These are phyloP conservation scores for Botryosphaeria dothidea DNA, from an alignment of 2,329 filamentous ascomycete genomes.

Conservation along the genomic window DNA sequence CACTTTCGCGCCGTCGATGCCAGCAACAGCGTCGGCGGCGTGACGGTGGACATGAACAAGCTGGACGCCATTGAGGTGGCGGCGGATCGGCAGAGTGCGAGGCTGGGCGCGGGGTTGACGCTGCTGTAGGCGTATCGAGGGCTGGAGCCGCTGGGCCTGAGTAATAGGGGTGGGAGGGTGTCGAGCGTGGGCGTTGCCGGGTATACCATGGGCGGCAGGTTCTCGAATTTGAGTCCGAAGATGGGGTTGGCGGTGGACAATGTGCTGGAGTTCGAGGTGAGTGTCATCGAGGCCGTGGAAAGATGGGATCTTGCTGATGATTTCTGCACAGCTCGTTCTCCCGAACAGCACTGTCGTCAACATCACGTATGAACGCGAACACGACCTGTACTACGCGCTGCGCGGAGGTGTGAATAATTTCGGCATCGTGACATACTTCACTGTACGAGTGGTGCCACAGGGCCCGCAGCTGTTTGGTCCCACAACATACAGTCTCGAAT, in stretches of 20 bases:
- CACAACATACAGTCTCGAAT: conserved; percentile 27
- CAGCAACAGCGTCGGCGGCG: conserved; percentile 31
- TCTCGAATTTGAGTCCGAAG: conserved; percentile 3
- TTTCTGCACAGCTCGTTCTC: background rate
- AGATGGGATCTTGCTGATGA: background rate
- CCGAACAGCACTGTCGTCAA: background rate
- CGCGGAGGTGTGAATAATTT: conserved; percentile 41
- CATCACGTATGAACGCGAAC: background rate
- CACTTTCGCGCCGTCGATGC: conserved; percentile 28
- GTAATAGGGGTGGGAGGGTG: conserved; percentile 17
- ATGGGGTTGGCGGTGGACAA: background rate
- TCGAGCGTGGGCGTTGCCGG: conserved; percentile 20
- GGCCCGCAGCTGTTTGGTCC: conserved; percentile 37
- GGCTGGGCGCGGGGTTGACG: conserved; percentile 8
- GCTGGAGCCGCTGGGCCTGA: background rate
- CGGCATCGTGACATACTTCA: conserved; percentile 39
- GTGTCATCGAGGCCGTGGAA: no score
- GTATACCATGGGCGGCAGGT: conserved; percentile 19
- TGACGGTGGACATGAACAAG: conserved; percentile 32
- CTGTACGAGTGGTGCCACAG: conserved; percentile 19
- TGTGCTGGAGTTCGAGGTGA: background rate
- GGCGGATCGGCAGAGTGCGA: conserved; percentile 22
- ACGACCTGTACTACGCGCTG: conserved; percentile 38
- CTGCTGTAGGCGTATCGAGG: conserved; percentile 19
- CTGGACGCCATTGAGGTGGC: conserved; percentile 25